Evolutionary conservation across 805 yeast species (phyloP).

Genomic region (Jamesozyma jinghongensis): DNA sequence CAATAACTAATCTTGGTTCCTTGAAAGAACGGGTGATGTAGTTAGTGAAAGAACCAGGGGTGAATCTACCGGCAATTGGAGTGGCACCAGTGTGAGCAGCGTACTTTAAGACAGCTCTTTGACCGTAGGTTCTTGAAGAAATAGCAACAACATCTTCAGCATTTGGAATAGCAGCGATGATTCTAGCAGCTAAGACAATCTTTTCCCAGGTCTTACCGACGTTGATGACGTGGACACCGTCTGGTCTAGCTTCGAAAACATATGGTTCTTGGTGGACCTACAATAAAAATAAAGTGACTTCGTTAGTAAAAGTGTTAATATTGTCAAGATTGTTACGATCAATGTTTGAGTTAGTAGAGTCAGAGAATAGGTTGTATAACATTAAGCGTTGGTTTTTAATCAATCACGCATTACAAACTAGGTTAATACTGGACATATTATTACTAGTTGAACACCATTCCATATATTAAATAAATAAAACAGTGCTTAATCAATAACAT

Average conservation of each 20-base stretch:
- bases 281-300: not conserved
- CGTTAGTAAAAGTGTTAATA: not conserved
- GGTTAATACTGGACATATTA: too few species aligned
- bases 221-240: slow-evolving; percentile 98
- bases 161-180: slow-evolving; percentile 99
- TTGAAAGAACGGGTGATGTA: slow-evolving; percentile 99
- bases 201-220: slow-evolving; percentile 99
- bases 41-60: slow-evolving; percentile 99
- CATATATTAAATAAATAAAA: too few species aligned
- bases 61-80: slow-evolving; percentile 99
- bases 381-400: not conserved
- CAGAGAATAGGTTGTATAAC: too few species aligned
- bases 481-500: too few species aligned
- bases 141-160: slow-evolving; percentile 97
- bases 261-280: slow-evolving; percentile 94
- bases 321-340: not conserved
- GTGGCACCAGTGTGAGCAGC: slow-evolving; percentile 99
- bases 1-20: slow-evolving; percentile 99
- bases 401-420: not conserved
- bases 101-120: slow-evolving; percentile 98
- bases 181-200: slow-evolving; percentile 98
- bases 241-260: slow-evolving; percentile 98
- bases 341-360: too few species aligned
- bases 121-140: slow-evolving; percentile 99
- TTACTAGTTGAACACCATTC: too few species aligned